A percentile compares a stretch with the other conserved stretches of the same genome.
phyloP scores from a whole-genome alignment of 768 basidiomycete genomes.

The Phylloporus sp. region DNA sequence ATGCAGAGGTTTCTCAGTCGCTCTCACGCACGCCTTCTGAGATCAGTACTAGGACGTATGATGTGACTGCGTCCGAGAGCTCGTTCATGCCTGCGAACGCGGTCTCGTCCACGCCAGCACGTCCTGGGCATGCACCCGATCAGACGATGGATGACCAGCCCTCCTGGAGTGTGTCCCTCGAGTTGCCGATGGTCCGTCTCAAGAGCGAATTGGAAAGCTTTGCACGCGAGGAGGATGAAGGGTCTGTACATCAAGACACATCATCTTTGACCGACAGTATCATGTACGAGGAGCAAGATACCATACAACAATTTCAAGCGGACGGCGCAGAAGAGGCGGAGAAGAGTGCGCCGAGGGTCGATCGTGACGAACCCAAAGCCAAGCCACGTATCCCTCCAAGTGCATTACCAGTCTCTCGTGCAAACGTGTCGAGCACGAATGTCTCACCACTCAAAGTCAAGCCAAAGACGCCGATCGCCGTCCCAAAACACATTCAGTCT shows the following conservation, averaged over 20 bases:
- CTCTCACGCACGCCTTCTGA: constrained; percentile 12
- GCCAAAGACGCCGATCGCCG: constrained; percentile 50
- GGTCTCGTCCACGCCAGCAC: constrained; percentile 74
- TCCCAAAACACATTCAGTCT: constrained; percentile 50
- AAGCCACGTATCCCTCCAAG: constrained; percentile 32
- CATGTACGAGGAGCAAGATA: constrained; percentile 28
- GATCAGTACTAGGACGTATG: constrained; percentile 20
- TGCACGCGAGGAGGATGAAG: constrained; percentile 35
- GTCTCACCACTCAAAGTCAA: constrained; percentile 54
- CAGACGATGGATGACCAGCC: constrained; percentile 45
- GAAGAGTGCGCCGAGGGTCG: constrained; percentile 37
- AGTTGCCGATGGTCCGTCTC: constrained; percentile 67
- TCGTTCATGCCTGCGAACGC: constrained; percentile 75
- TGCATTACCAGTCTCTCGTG: constrained; percentile 34
- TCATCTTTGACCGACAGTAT: constrained; percentile 24
- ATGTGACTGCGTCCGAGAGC: constrained; percentile 51
- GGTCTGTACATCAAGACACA: constrained; percentile 20
- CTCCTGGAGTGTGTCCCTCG: constrained; percentile 70
- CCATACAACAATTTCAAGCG: constrained; percentile 22
- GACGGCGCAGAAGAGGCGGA: constrained; percentile 45
- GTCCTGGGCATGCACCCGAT: constrained; percentile 28
- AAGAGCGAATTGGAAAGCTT: constrained; percentile 59
- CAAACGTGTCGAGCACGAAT: constrained; percentile 25
- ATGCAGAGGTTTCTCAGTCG: constrained; percentile 6
- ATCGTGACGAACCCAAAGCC: constrained; percentile 48